Percentiles rank a stretch among this genome's conserved stretches.
phyloP scores from a whole-genome alignment of 2,329 filamentous ascomycete genomes.

The Fusarium napiforme region DNA sequence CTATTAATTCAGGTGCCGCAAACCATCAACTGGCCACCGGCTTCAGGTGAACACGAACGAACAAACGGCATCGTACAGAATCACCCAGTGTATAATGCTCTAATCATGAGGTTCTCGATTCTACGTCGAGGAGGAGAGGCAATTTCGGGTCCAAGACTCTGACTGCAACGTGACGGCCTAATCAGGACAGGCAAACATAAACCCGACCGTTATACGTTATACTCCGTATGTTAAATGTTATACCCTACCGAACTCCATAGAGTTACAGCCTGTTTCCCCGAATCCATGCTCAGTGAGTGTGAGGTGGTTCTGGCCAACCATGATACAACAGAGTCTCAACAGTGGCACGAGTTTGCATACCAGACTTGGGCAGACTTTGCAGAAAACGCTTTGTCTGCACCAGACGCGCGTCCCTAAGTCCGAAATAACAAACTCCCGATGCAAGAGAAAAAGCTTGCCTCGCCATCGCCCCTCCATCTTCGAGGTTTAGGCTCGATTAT shows the following conservation, averaged over 20 bases:
- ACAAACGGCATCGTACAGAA: slow-evolving; percentile 11
- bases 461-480: slow-evolving; percentile 15
- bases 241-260: slow-evolving; percentile 8
- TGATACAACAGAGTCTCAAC: slow-evolving; percentile 4
- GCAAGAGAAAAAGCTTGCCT: not conserved
- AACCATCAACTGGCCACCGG: slow-evolving; percentile 29
- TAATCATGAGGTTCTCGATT: not conserved
- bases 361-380: slow-evolving; percentile 31
- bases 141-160: not conserved
- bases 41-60: slow-evolving; percentile 42
- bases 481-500: not conserved
- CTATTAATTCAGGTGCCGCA: slow-evolving; percentile 30
- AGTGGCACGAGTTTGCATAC: slow-evolving; percentile 41
- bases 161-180: not conserved
- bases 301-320: slow-evolving; percentile 20
- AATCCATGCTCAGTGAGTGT: slow-evolving; percentile 13
- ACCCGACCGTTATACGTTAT: not conserved
- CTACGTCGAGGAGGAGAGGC: not conserved
- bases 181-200: not conserved
- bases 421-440: slow-evolving; percentile 34
- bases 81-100: not conserved
- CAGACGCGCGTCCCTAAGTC: slow-evolving; percentile 36
- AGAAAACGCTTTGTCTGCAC: slow-evolving; percentile 23
- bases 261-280: slow-evolving; percentile 7
- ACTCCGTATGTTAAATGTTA: not conserved